Evolutionary conservation across 176 grass and related monocot genomes (phyloP).

Genomic region (Stipa capillata): DNA sequence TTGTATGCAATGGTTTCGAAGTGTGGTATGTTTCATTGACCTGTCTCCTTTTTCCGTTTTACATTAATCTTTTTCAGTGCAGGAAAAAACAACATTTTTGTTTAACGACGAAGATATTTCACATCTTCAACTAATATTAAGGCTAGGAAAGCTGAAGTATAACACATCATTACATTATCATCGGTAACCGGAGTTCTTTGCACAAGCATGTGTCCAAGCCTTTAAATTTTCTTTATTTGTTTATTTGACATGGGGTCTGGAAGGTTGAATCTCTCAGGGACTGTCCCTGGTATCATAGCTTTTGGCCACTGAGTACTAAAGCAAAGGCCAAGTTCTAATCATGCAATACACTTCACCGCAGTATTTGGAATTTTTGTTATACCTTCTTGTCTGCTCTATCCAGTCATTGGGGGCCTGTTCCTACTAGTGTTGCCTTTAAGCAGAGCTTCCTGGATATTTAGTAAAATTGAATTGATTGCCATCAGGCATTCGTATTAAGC

Average conservation of each 20-base stretch:
- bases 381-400: not conserved
- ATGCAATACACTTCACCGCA: not conserved
- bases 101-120: not conserved
- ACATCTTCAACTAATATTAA: not conserved
- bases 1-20: conserved; percentile 85
- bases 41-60: not conserved
- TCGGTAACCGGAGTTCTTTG: not conserved
- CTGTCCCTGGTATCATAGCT: not conserved
- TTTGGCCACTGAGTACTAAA: conserved; percentile 4
- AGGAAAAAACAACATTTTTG: not conserved
- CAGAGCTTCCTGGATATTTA: not conserved
- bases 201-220: not conserved
- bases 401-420: not conserved
- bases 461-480: conserved; percentile 1
- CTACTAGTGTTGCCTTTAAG: not conserved
- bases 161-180: not conserved
- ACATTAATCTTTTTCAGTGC: not conserved
- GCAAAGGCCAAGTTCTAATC: not conserved
- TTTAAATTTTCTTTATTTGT: not conserved
- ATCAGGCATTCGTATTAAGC: not conserved
- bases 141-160: not conserved
- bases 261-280: not conserved
- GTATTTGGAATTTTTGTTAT: not conserved
- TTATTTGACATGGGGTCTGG: not conserved
- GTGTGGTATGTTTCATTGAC: conserved; percentile 52